Evolutionary conservation across 768 basidiomycete species (phyloP).

Genomic region (Dacryopinax spathularia): DNA sequence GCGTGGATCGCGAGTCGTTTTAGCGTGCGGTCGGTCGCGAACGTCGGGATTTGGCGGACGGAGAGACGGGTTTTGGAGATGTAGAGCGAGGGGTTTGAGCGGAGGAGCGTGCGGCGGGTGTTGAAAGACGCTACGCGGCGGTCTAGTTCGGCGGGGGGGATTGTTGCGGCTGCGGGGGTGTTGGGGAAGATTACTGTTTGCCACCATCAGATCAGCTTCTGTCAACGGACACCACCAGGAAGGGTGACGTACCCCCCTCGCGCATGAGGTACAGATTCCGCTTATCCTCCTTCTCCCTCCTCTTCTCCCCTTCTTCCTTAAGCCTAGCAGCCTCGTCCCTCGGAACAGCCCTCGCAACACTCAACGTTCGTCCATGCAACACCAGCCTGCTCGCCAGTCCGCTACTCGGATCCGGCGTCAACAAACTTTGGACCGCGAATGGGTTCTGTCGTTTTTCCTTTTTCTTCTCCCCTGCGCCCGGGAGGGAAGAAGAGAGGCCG

Average conservation of each 20-base stretch:
- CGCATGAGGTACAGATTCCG: conserved; percentile 89
- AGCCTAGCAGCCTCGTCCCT: conserved; percentile 76
- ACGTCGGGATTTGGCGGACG: conserved; percentile 81
- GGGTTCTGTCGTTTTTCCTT: conserved; percentile 40
- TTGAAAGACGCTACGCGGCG: conserved; percentile 75
- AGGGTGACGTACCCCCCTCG: conserved; percentile 65
- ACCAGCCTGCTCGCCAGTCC: conserved; percentile 69
- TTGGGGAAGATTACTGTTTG: conserved; percentile 82
- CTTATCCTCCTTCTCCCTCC: conserved; percentile 81
- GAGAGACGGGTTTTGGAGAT: conserved; percentile 90
- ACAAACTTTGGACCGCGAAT: conserved; percentile 72
- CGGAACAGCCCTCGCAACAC: conserved; percentile 80
- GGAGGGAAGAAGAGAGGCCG: conserved; percentile 29
- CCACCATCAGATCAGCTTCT: not conserved
- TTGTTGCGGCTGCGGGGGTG: conserved; percentile 56
- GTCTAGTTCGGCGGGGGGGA: conserved; percentile 67
- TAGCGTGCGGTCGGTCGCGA: conserved; percentile 76
- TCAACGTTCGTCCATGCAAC: conserved; percentile 82
- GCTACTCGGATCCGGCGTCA: conserved; percentile 87
- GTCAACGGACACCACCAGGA: not conserved
- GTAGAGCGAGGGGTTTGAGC: conserved; percentile 84
- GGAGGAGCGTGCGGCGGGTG: conserved; percentile 65
- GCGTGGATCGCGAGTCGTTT: conserved; percentile 79
- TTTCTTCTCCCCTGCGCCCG: conserved; percentile 6
- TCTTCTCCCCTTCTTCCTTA: conserved; percentile 74